phyloP scores from a whole-genome alignment of 805 yeast genomes.

The Clavispora santaluciae region DNA sequence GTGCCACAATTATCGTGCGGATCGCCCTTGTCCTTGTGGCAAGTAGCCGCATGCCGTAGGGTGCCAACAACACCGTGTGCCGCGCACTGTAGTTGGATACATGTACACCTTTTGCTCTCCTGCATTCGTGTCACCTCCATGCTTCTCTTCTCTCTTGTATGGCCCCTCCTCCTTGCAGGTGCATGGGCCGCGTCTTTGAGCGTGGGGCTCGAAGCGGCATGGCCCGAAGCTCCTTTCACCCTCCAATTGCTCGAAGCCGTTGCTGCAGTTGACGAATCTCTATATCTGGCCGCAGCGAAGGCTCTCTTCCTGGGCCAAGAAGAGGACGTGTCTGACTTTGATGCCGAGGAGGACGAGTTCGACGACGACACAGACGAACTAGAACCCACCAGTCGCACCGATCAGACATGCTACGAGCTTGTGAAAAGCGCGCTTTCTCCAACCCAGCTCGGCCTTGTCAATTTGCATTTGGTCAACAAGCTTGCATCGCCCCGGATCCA shows the following conservation, averaged over 20 bases:
- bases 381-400: neutral
- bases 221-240: conserved; percentile 12
- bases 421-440: conserved; percentile 1
- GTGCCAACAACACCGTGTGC: too few species aligned
- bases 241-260: conserved; percentile 15
- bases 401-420: neutral
- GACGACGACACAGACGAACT: neutral
- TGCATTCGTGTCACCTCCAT: neutral
- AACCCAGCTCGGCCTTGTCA: conserved; percentile 22
- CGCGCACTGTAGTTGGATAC: too few species aligned
- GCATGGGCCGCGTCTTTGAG: neutral
- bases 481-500: conserved; percentile 57
- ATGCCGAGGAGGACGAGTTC: conserved; percentile 5
- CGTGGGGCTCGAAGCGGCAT: conserved; percentile 7
- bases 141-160: neutral
- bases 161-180: neutral
- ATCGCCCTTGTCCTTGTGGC: too few species aligned
- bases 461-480: conserved; percentile 44
- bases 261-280: conserved; percentile 10
- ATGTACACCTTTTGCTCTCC: too few species aligned
- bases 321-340: conserved; percentile 10
- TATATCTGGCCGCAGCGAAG: conserved; percentile 4
- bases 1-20: too few species aligned
- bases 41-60: too few species aligned
- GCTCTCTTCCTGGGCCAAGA: conserved; percentile 3